Evolutionary conservation across 192 early-diverging fungal species (phyloP), one percentile per base, ranked within the genome.

Genomic region (Ramicandelaber brevisporus): DNA sequence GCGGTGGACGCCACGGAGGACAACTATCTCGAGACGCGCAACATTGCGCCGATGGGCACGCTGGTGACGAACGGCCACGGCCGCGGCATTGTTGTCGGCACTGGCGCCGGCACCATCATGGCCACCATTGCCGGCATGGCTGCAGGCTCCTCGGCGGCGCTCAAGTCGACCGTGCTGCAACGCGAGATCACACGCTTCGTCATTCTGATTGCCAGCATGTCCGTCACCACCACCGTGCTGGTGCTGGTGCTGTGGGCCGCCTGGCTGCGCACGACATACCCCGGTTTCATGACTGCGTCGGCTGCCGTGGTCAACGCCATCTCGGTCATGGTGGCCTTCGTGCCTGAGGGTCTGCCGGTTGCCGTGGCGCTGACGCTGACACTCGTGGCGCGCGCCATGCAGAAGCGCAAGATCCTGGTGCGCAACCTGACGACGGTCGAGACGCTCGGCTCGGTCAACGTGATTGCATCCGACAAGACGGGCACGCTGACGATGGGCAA

Each of bases 351-450:
- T 24, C 55, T 92, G 50, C 82, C 87, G 14, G 65, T 80, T 24
- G 55, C 59, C 15, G 57, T 92, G 17, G 68, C 81, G 8, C 48
- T 83, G 38, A 60, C 70, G 8, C 55, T 87, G 14, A 63, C 74
- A 3, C 41, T 80, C 20, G 67, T 83, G 24, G 78, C 82, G 11
- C 63, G 64, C 22, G 55, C 70, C 12, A 75, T 82, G 72, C 61
- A 68, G 26, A 44, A 57, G 17, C 54, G 53, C 31, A 65, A 65
- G 20, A 64, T 85, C 26, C 50, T 87, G 16, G 63, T 72, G 23
- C 83, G 84, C 44, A 67, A 73, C 15, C 55, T 92, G n/a, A 63
- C 70, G 18, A 73, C 74, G 0, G 67, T 92, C 33, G 82, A 92
- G 55, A 83, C 82, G 3, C 60, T 92, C 11, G 87, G 82, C 14